Evolutionary conservation across 139 green algal species (phyloP).

Genomic region (Tetraselmis chui): DNA sequence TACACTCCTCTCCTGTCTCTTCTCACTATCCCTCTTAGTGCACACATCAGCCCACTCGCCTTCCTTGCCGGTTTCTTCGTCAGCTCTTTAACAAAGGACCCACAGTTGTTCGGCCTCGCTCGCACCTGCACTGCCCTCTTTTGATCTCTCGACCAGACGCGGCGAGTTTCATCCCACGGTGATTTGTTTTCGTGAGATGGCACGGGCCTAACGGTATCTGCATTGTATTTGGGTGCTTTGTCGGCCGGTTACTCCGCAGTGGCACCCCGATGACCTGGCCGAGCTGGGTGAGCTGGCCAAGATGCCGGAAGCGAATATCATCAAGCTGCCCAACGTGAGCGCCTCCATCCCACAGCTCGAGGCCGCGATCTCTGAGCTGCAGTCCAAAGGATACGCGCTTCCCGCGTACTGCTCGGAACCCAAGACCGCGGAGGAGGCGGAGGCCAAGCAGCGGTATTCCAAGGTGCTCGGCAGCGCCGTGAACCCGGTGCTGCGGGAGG

Average conservation of each 20-base stretch:
- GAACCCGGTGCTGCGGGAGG: slow-evolving; percentile 26
- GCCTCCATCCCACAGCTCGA: slow-evolving; percentile 22
- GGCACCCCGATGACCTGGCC: background rate
- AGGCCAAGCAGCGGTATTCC: slow-evolving; percentile 8
- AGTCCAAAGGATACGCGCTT: slow-evolving; percentile 14
- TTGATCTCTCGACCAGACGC: too few species aligned
- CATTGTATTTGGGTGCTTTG: too few species aligned
- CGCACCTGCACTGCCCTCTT: too few species aligned
- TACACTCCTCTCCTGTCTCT: too few species aligned
- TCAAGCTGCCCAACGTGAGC: slow-evolving; percentile 25
- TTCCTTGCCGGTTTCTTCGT: too few species aligned
- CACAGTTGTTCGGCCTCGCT: too few species aligned
- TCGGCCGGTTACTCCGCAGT: background rate
- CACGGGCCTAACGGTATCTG: too few species aligned
- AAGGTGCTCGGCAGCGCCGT: slow-evolving; percentile 20
- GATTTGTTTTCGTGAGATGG: too few species aligned
- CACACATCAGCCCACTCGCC: too few species aligned
- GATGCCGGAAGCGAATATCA: slow-evolving; percentile 16
- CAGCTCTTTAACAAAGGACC: too few species aligned
- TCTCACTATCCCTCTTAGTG: too few species aligned
- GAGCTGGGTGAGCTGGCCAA: slow-evolving; percentile 16
- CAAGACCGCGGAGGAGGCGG: slow-evolving; percentile 5
- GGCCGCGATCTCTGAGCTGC: slow-evolving; percentile 14
- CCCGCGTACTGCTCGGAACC: slow-evolving; percentile 9
- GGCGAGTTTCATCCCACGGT: too few species aligned